phyloP scores from a whole-genome alignment of 345 rosid species.

The Salix udensis region DNA sequence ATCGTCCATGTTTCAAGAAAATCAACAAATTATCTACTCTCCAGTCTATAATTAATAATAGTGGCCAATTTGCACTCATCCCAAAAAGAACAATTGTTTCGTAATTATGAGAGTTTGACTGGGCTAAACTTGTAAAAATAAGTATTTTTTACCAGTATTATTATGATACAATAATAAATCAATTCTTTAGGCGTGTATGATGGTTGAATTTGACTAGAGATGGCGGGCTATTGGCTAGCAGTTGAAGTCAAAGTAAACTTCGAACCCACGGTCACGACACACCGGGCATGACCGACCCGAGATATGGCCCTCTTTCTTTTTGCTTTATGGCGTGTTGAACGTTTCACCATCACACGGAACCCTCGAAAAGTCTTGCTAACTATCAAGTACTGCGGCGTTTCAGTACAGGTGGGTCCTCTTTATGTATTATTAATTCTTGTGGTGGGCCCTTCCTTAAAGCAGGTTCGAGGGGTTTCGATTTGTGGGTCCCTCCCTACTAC shows the following conservation, averaged over 20 bases:
- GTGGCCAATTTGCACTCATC: too few species aligned
- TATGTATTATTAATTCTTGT: neutral
- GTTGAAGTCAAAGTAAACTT: slow-evolving; percentile 4
- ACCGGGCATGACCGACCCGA: slow-evolving; percentile 17
- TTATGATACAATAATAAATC: neutral
- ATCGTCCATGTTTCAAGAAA: neutral
- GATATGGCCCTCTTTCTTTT: neutral
- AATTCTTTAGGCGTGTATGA: neutral
- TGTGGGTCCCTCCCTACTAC: neutral
- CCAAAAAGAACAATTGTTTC: too few species aligned
- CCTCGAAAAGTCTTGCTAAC: neutral
- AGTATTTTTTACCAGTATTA: too few species aligned
- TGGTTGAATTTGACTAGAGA: slow-evolving; percentile 15
- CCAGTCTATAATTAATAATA: neutral
- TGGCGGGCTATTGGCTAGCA: neutral
- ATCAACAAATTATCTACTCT: neutral
- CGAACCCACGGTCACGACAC: slow-evolving; percentile 22
- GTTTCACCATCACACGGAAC: neutral
- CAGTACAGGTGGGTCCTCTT: neutral
- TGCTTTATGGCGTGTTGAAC: neutral
- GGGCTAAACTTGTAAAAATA: neutral
- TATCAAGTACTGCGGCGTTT: neutral
- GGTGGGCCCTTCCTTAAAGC: neutral
- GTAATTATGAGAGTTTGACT: neutral
- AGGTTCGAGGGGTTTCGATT: neutral